A percentile compares a stretch with the other conserved stretches of the same genome.
phyloP scores from a whole-genome alignment of 305 asterid species.

The Withania somnifera region DNA sequence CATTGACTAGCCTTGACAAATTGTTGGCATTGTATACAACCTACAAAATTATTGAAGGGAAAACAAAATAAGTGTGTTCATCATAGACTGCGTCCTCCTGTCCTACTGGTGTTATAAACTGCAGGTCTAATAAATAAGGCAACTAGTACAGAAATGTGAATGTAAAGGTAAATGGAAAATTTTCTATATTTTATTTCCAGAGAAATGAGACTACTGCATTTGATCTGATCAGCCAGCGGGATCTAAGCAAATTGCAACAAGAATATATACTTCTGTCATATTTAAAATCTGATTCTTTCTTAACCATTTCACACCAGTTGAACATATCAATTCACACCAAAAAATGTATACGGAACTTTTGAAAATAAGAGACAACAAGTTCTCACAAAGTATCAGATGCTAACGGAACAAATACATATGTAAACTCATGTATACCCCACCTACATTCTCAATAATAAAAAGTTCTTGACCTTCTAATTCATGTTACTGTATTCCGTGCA shows the following conservation, averaged over 20 bases:
- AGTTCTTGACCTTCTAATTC: neutral
- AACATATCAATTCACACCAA: neutral
- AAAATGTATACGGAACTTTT: neutral
- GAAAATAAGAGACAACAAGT: neutral
- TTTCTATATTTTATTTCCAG: neutral
- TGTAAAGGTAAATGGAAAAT: neutral
- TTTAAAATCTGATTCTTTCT: neutral
- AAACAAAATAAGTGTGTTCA: neutral
- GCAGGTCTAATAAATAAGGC: neutral
- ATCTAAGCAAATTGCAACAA: neutral
- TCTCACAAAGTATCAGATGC: neutral
- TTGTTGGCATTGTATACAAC: constrained; percentile 82
- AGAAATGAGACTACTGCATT: neutral
- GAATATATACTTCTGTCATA: neutral
- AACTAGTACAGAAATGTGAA: neutral
- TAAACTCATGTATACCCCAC: neutral
- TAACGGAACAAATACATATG: neutral
- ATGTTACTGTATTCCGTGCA: neutral
- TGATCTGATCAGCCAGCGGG: neutral
- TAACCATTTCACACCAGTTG: neutral
- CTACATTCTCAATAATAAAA: neutral
- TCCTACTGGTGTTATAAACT: neutral
- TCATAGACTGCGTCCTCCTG: neutral
- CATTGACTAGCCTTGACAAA: constrained; percentile 59
- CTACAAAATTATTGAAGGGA: constrained; percentile 24